Percentiles rank a stretch among this genome's conserved stretches.
These are phyloP conservation scores for Cenchrus purpureus DNA, from an alignment of 176 grass and related monocot species.

Conservation along the genomic window DNA sequence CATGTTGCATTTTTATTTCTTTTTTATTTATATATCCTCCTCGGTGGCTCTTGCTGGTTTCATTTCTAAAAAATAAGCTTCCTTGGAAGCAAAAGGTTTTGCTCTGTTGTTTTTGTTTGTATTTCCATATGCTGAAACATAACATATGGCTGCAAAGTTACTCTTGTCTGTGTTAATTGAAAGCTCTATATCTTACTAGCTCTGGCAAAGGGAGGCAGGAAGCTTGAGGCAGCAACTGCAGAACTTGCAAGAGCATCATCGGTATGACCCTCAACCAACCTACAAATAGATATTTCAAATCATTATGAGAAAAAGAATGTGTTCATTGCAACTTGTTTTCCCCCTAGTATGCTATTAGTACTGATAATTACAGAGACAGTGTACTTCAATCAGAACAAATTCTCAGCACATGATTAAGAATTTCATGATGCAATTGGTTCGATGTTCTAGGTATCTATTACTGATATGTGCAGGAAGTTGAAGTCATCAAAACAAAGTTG, in stretches of 20 bases:
- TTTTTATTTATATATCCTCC: background rate
- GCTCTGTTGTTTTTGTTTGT: background rate
- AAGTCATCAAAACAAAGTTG: background rate
- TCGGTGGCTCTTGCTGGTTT: background rate
- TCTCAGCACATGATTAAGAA: background rate
- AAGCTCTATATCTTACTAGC: conserved; percentile 42
- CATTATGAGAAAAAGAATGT: background rate
- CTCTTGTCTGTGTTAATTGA: background rate
- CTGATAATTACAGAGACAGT: conserved; percentile 4
- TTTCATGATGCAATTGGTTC: background rate
- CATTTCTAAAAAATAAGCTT: background rate
- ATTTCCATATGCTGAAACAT: background rate
- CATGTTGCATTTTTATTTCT: background rate
- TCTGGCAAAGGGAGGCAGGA: conserved; percentile 66
- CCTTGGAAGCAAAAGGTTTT: background rate
- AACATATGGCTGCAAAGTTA: background rate
- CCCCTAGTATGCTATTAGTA: background rate
- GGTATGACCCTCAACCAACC: conserved; percentile 52
- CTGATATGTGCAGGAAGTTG: background rate
- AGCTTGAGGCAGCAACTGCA: conserved; percentile 69
- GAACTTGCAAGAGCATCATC: conserved; percentile 67
- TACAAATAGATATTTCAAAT: conserved; percentile 18
- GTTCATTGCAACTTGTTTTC: background rate
- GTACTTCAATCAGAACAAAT: background rate
- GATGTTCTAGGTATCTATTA: conserved; percentile 10